These are phyloP conservation scores for Cladosporium sp. DNA, from an alignment of 2,329 filamentous ascomycete species.

Conservation along the genomic window DNA sequence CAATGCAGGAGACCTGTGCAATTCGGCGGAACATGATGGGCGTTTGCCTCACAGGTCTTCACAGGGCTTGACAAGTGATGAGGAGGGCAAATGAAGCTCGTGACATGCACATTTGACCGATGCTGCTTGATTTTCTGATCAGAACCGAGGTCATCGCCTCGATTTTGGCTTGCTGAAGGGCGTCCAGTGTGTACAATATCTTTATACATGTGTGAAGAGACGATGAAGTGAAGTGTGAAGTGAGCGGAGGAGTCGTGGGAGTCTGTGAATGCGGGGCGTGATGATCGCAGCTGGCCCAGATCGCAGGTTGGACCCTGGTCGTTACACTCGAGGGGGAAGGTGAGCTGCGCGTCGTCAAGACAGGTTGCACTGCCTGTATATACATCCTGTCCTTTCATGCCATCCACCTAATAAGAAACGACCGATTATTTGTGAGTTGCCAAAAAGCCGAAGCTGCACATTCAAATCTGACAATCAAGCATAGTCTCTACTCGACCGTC, in stretches of 20 bases:
- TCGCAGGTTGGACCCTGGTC: slow-evolving; percentile 4
- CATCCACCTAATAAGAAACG: not conserved
- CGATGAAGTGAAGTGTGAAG: slow-evolving; percentile 12
- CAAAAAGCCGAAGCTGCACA: too few species aligned
- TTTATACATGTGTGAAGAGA: not conserved
- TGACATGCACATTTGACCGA: too few species aligned
- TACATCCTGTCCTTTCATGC: not conserved
- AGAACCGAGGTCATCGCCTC: too few species aligned
- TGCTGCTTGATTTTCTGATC: too few species aligned
- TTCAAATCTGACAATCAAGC: not conserved
- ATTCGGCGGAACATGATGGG: not conserved
- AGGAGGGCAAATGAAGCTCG: not conserved
- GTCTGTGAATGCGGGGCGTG: slow-evolving; percentile 5
- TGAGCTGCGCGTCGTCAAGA: slow-evolving; percentile 5
- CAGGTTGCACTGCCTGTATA: slow-evolving; percentile 7
- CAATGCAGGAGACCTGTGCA: not conserved
- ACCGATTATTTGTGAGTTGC: not conserved
- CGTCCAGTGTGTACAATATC: not conserved
- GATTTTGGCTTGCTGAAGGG: not conserved
- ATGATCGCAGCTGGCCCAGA: slow-evolving; percentile 1
- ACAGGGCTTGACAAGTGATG: not conserved
- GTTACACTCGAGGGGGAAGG: not conserved
- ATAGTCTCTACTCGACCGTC: not conserved
- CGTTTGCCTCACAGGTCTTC: slow-evolving; percentile 4
- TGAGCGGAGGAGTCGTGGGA: not conserved